Base-by-base conservation (phyloP, 441 rosid genomes). In the Bruguiera hainesii region DNA sequence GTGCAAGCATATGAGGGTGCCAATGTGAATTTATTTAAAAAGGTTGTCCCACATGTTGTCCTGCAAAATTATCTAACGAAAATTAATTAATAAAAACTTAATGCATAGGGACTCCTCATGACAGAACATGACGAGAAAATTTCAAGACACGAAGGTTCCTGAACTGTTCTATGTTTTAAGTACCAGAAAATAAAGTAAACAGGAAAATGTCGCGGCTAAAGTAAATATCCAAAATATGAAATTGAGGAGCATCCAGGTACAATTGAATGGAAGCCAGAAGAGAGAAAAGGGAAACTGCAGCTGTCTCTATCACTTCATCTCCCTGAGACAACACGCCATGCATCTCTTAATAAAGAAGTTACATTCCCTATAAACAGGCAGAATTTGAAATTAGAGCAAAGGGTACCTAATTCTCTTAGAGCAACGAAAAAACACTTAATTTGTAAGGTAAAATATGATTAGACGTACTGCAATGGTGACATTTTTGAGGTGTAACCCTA, bases 161-260 rank as follows among this genome's bases (percentile, higher is more conserved):
- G 50, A 64, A 63, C 11, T 52, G 51, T 56, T 61, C 63, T 71
- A 58, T 71, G 19, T 49, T 35, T 56, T 63, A 46, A 56, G 50
- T 53, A 52, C 56, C 29, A 49, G 25, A 37, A 35, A 8, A 60
- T 42, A 20, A 72, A 61, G 48, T 69, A 56, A 61, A 69, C 57
- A 65, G 19, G 21, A 29, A 67, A 69, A 66, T 42, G 16, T 48
- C 50, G 62, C 59, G 53, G 51, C 60, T 56, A 61, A 29, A 70
- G 33, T 56, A 56, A 60, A 66, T 63, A 64, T 66, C 63, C 62
- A 75, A 71, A 66, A 64, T 64, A 69, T 35, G 20, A 64, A 67
- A 66, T 21, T 61, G 26, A 65, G 29, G 67, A 63, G 49, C 56
- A 64, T 56, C 63, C 19, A 50, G 46, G 23, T 71, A 64, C 73